phyloP scores from a whole-genome alignment of 805 yeast genomes.

The Myxozyma udenii region DNA sequence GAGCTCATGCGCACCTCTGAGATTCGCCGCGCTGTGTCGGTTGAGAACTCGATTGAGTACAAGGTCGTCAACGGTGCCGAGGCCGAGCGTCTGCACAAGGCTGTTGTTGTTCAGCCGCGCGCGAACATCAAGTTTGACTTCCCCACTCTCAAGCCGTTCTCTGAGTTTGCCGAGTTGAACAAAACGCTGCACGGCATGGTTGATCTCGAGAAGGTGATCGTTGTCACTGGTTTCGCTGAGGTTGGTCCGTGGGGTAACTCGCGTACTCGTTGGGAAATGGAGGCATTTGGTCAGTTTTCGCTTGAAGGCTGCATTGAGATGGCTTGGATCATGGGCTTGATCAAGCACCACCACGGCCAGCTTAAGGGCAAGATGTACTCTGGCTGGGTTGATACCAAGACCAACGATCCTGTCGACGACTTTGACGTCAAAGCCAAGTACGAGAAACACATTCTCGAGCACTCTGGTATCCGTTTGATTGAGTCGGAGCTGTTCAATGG shows the following conservation, averaged over 20 bases:
- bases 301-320: constrained; percentile 97
- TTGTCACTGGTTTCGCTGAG: constrained; percentile 96
- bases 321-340: constrained; percentile 99
- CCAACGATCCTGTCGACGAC: constrained; percentile 90
- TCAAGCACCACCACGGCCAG: constrained; percentile 90
- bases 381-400: constrained; percentile 97
- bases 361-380: constrained; percentile 78
- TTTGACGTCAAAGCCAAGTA: constrained; percentile 88
- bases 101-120: constrained; percentile 81
- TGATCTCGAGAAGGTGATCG: constrained; percentile 87
- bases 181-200: constrained; percentile 78
- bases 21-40: constrained; percentile 89
- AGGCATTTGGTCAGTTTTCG: constrained; percentile 89
- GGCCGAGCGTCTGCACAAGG: constrained; percentile 80
- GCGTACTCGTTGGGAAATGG: constrained; percentile 99
- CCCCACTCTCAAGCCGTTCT: constrained; percentile 81
- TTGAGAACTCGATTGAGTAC: constrained; percentile 87
- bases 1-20: constrained; percentile 77
- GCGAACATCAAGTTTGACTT: constrained; percentile 91
- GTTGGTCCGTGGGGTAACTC: constrained; percentile 99
- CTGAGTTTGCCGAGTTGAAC: constrained; percentile 49
- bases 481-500: constrained; percentile 95
- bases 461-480: constrained; percentile 93
- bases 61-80: constrained; percentile 79
- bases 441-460: constrained; percentile 83